A percentile compares a stretch with the other conserved stretches of the same genome.
Evolutionary conservation across 768 basidiomycete species (phyloP).

Genomic region (Amylocystis lapponica): DNA sequence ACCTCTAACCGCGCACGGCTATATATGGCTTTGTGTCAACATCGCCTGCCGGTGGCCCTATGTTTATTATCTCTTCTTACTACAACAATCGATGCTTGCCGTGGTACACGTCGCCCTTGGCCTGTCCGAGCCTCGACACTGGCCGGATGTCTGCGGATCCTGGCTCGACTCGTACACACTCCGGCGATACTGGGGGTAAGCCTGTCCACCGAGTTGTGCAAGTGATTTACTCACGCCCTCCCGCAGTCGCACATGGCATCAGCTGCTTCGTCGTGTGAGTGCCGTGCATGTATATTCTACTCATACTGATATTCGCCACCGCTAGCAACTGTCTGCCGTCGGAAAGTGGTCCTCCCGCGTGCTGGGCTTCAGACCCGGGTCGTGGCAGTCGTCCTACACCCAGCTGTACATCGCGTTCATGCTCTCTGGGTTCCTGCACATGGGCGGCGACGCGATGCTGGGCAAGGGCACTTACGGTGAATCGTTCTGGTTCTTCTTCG

Average conservation of each 20-base stretch:
- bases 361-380: slow-evolving; percentile 7
- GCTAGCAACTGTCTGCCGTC: slow-evolving; percentile 7
- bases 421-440: slow-evolving; percentile 12
- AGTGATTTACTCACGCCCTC: neutral
- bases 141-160: slow-evolving; percentile 14
- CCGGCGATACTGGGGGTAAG: slow-evolving; percentile 18
- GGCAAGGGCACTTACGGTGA: slow-evolving; percentile 3
- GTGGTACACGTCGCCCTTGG: slow-evolving; percentile 7
- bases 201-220: neutral
- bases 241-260: slow-evolving; percentile 15
- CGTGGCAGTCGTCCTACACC: slow-evolving; percentile 12
- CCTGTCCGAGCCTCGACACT: slow-evolving; percentile 3
- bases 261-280: slow-evolving; percentile 14
- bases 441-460: slow-evolving; percentile 14
- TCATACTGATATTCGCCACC: neutral
- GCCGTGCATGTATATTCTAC: neutral
- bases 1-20: neutral
- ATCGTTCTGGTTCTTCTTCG: slow-evolving; percentile 14
- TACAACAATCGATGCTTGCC: slow-evolving; percentile 1
- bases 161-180: slow-evolving; percentile 17
- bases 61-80: slow-evolving; percentile 3
- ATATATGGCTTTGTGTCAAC: slow-evolving; percentile 1
- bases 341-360: slow-evolving; percentile 8
- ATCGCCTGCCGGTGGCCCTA: neutral
- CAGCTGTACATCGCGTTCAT: slow-evolving; percentile 17